Evolutionary conservation across 257 asterid genomes (phyloP).

Genomic region (Solanum sitiens): DNA sequence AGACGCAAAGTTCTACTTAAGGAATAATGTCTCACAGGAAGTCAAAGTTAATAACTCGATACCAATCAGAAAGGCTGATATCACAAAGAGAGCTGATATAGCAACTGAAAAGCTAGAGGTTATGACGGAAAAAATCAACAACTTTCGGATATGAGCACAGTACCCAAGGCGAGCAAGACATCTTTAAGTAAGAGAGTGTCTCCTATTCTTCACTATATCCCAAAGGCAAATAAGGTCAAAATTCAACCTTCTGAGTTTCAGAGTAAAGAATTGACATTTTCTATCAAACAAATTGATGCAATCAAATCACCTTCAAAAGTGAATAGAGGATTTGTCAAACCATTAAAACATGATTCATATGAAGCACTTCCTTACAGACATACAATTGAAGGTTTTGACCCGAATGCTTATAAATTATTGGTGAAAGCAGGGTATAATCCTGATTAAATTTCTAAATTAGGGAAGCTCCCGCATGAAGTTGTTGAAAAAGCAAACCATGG

Average conservation of each 20-base stretch:
- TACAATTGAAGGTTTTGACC: not conserved
- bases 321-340: not conserved
- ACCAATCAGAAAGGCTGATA: not conserved
- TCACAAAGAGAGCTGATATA: not conserved
- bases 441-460: not conserved
- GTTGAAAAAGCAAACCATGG: not conserved
- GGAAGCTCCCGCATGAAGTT: fast-evolving
- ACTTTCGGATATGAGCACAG: not conserved
- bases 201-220: not conserved
- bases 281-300: not conserved
- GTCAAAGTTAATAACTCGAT: not conserved
- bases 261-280: not conserved
- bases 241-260: not conserved
- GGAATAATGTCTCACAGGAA: not conserved
- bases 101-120: not conserved
- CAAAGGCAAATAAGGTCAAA: not conserved
- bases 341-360: not conserved
- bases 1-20: not conserved
- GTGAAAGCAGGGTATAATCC: fast-evolving
- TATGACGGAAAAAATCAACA: not conserved
- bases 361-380: not conserved
- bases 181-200: not conserved
- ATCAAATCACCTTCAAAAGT: not conserved
- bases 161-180: not conserved
- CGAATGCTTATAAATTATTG: not conserved